These are phyloP conservation scores for Letharia lupina DNA, from an alignment of 495 filamentous ascomycete species.

Conservation along the genomic window DNA sequence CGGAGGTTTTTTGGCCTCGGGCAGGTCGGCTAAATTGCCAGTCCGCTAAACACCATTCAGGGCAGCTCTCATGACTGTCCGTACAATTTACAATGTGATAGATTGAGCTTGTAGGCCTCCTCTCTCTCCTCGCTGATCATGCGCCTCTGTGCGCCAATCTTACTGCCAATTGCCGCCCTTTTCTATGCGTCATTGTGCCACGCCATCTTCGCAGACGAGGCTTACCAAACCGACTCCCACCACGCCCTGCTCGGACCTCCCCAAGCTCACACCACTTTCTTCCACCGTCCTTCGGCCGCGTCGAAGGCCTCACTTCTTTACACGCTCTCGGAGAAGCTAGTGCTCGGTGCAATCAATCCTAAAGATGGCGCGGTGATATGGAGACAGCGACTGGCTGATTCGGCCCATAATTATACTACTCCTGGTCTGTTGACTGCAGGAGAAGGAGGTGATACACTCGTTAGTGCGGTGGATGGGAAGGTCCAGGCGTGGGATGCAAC, in stretches of 20 bases:
- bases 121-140: slow-evolving; percentile 16
- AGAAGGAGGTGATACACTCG: slow-evolving; percentile 64
- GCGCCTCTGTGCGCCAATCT: slow-evolving; percentile 20
- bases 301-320: slow-evolving; percentile 87
- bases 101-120: not conserved
- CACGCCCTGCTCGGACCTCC: slow-evolving; percentile 79
- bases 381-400: slow-evolving; percentile 60
- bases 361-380: slow-evolving; percentile 76
- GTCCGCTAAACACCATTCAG: too few relatives aligned
- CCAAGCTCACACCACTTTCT: slow-evolving; percentile 77
- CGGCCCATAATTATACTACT: slow-evolving; percentile 29
- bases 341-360: slow-evolving; percentile 84
- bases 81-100: slow-evolving; percentile 1
- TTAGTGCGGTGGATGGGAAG: slow-evolving; percentile 56
- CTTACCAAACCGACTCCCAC: slow-evolving; percentile 88
- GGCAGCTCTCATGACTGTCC: slow-evolving; percentile 8
- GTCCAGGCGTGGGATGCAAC: slow-evolving; percentile 78
- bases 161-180: slow-evolving; percentile 12
- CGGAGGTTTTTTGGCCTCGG: not conserved
- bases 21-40: not conserved
- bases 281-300: slow-evolving; percentile 71
- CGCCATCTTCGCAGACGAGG: slow-evolving; percentile 85
- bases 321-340: slow-evolving; percentile 70
- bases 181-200: slow-evolving; percentile 33
- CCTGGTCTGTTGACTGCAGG: slow-evolving; percentile 57